Conservation (phyloP, 192 early-diverging fungal species). For the Dimargaris xerosporica region DNA sequence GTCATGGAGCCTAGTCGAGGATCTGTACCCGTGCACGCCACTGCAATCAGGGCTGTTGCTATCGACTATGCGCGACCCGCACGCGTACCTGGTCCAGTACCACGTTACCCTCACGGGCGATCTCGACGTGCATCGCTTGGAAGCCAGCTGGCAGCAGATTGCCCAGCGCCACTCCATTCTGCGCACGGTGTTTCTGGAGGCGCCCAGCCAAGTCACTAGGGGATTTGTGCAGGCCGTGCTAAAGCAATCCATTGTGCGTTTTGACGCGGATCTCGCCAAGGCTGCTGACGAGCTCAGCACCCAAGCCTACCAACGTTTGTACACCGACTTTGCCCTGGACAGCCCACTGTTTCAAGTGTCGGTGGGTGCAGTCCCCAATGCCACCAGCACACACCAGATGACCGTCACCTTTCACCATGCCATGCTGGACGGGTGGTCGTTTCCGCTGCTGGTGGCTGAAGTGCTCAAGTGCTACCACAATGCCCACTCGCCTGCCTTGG, state of each 20-base stretch:
- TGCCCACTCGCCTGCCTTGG: background rate
- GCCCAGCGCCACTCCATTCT: background rate
- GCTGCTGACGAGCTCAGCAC: background rate
- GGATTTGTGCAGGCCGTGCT: constrained; percentile 9
- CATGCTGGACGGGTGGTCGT: constrained; percentile 1
- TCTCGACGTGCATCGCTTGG: background rate
- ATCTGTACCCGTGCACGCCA: background rate
- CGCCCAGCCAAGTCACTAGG: background rate
- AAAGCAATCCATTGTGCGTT: no score
- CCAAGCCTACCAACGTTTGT: background rate
- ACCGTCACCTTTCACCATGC: background rate
- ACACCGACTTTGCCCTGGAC: no score
- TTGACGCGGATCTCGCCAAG: background rate
- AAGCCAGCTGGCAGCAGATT: background rate
- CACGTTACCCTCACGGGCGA: background rate
- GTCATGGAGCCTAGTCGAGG: background rate
- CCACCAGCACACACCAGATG: background rate
- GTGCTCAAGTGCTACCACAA: background rate
- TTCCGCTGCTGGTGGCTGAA: background rate
- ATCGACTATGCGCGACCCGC: background rate
- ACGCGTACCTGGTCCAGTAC: constrained; percentile 4
- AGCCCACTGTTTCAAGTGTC: background rate
- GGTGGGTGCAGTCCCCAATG: background rate
- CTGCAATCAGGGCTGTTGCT: background rate
- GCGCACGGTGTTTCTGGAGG: constrained; percentile 4